Conservation (phyloP, 139 green algal genomes). For the Chlamydomonas sphaeroides region DNA sequence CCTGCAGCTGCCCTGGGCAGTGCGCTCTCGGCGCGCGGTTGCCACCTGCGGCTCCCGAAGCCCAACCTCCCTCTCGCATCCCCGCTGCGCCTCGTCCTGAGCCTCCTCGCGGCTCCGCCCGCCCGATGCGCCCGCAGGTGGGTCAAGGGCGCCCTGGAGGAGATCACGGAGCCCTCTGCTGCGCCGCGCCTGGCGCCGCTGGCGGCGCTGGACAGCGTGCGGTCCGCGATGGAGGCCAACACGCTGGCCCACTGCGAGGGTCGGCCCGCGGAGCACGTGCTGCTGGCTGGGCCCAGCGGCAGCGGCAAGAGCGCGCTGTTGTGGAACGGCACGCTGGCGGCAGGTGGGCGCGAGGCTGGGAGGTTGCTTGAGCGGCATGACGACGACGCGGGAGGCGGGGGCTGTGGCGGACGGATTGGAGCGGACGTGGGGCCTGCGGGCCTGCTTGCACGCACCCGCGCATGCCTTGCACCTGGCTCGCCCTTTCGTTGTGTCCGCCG, state of each 20-base stretch:
- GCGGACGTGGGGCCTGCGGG: no score
- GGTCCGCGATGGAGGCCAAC: slow-evolving; percentile 48
- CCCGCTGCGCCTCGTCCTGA: background rate
- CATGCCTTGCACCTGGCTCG: no score
- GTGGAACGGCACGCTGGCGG: slow-evolving; percentile 61
- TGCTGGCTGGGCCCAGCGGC: slow-evolving; percentile 54
- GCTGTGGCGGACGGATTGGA: no score
- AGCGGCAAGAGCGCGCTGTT: slow-evolving; percentile 67
- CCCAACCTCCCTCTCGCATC: no score
- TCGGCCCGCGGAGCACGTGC: slow-evolving; percentile 51
- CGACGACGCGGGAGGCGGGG: no score
- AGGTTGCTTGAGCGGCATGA: no score
- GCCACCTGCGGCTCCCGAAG: no score
- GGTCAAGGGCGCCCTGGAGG: slow-evolving; percentile 66
- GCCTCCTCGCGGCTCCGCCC: background rate
- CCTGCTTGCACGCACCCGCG: no score
- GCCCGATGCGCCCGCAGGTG: slow-evolving; percentile 45
- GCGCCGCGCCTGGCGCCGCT: slow-evolving; percentile 6
- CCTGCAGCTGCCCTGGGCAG: no score
- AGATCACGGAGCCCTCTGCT: slow-evolving; percentile 42
- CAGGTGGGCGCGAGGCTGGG: slow-evolving; percentile 35
- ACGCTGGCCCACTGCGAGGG: slow-evolving; percentile 56
- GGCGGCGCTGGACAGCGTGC: slow-evolving; percentile 28
- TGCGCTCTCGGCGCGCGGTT: no score
- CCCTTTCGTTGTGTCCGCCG: no score